These are phyloP conservation scores for Lactarius pseudohatsudake DNA, from an alignment of 768 basidiomycete genomes.

Conservation along the genomic window DNA sequence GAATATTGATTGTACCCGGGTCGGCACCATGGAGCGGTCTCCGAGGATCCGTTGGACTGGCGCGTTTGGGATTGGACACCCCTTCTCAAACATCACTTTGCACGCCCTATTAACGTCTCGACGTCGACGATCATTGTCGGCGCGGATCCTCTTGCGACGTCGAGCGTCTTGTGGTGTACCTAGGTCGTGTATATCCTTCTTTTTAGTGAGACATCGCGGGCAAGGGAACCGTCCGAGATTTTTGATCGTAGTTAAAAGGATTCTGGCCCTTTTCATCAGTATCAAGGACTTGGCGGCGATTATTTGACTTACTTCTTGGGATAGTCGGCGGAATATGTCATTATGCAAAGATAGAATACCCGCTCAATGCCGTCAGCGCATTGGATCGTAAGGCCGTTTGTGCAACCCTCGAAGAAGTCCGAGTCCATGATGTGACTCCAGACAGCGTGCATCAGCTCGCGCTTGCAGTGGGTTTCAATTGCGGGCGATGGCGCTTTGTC, in stretches of 20 bases:
- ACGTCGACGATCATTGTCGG: neutral
- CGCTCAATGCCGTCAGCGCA: slow-evolving; percentile 32
- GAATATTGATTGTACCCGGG: neutral
- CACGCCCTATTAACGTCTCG: neutral
- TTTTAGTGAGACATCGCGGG: neutral
- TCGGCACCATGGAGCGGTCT: neutral
- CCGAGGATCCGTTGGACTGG: neutral
- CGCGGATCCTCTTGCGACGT: neutral
- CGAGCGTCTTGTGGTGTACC: neutral
- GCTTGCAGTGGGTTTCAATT: slow-evolving; percentile 28
- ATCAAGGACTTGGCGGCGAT: neutral
- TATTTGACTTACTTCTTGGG: slow-evolving; percentile 32
- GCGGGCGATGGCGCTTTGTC: neutral
- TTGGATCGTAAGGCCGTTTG: neutral
- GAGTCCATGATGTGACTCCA: slow-evolving; percentile 29
- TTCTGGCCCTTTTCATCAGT: slow-evolving; percentile 25
- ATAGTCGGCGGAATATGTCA: slow-evolving; percentile 32
- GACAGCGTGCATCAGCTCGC: slow-evolving; percentile 32
- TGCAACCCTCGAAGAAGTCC: slow-evolving; percentile 31
- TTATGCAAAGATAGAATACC: slow-evolving; percentile 30
- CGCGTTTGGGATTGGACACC: neutral
- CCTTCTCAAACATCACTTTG: neutral
- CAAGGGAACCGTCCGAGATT: neutral
- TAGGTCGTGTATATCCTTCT: neutral
- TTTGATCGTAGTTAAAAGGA: slow-evolving; percentile 28